Evolutionary conservation across 352 stramenopile genomes (phyloP).

Genomic region (Aphanomyces astaci): DNA sequence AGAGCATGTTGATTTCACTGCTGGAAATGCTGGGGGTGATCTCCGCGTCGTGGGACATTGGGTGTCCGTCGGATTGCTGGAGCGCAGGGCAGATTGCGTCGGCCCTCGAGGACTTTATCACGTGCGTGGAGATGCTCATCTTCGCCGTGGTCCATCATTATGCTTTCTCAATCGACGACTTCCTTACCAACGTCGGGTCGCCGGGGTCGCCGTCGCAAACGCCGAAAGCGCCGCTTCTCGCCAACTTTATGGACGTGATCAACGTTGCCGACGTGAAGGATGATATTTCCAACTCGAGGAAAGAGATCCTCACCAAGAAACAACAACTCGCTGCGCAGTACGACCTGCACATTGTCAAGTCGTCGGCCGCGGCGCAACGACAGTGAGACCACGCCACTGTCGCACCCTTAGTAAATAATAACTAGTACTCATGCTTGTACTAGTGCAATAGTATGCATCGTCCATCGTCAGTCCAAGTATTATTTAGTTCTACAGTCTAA

Average conservation of each 20-base stretch:
- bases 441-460: too few relatives aligned
- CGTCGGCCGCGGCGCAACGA: too few relatives aligned
- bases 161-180: conserved; percentile 89
- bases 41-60: conserved; percentile 74
- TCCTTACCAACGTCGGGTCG: conserved; percentile 32
- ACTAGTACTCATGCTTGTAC: too few relatives aligned
- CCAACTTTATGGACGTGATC: conserved; percentile 86
- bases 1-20: conserved; percentile 86
- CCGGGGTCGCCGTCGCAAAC: conserved; percentile 40
- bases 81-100: conserved; percentile 80
- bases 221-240: conserved; percentile 71
- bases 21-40: conserved; percentile 84
- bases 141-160: conserved; percentile 90
- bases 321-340: conserved; percentile 79
- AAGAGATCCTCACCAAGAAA: conserved; percentile 86
- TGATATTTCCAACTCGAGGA: conserved; percentile 74
- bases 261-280: conserved; percentile 84
- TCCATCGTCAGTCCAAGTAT: too few relatives aligned
- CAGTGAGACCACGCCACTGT: too few relatives aligned
- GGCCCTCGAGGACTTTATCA: conserved; percentile 90
- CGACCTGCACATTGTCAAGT: conserved; percentile 34
- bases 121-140: conserved; percentile 92
- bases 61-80: conserved; percentile 69
- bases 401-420: too few relatives aligned
- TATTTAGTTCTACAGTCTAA: too few relatives aligned